Evolutionary conservation across 75 land plant species (phyloP), one percentile per base, ranked within the genome.

Genomic region (Azolla pinnata): DNA sequence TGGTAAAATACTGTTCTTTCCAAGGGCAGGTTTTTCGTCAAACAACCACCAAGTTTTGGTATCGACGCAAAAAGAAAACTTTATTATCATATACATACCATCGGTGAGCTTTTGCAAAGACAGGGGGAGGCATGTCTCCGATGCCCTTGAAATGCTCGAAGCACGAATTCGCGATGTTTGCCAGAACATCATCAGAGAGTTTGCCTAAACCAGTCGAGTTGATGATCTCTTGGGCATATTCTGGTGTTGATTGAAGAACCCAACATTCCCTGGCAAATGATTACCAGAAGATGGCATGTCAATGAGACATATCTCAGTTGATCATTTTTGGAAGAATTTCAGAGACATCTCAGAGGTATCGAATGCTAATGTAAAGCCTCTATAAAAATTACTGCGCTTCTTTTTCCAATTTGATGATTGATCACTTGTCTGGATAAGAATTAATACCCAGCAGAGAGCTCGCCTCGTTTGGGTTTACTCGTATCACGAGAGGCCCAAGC

Each of bases 241-340:
- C 88, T 16, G 59, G 27, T 44, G 88, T 88, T 29, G 93, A 88
- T 66, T 88, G 88, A 56, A 84, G 66, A 31, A 84, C 85, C 93
- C 93, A 88, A 34, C 79, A 71, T 68, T 84, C 85, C 40, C 88
- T 88, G 65, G 57, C 27, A n/a, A n/a, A n/a, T n/a, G n/a, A n/a
- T n/a, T n/a, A n/a, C n/a, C n/a, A n/a, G n/a, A n/a, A n/a, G n/a
- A n/a, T n/a, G n/a, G n/a, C n/a, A n/a, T n/a, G n/a, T n/a, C n/a
- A n/a, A n/a, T n/a, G n/a, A n/a, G n/a, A n/a, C n/a, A n/a, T n/a
- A n/a, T n/a, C n/a, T n/a, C n/a, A n/a, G n/a, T n/a, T n/a, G n/a
- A n/a, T n/a, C n/a, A n/a, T n/a, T n/a, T n/a, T n/a, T n/a, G n/a
- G n/a, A n/a, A n/a, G n/a, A n/a, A n/a, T n/a, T n/a, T n/a, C n/a